Evolutionary conservation across 352 stramenopile species (phyloP).

Genomic region (Globisporangium yorkense): DNA sequence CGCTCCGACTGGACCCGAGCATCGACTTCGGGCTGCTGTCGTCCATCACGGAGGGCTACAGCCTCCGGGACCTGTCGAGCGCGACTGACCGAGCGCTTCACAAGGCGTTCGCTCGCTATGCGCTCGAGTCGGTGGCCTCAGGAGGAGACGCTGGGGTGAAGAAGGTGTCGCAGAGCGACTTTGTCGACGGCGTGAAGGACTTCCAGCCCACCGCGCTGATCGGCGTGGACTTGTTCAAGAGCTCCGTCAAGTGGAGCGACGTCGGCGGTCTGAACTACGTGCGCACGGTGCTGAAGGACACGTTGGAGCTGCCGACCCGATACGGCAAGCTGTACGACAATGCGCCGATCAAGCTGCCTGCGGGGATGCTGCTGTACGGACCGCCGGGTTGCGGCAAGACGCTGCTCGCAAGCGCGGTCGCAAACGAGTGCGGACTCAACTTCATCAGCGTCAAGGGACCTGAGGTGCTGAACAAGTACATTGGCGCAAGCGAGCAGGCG

Average conservation of each 20-base stretch:
- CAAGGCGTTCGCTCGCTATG: conserved; percentile 45
- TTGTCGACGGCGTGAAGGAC: conserved; percentile 62
- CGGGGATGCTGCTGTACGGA: conserved; percentile 86
- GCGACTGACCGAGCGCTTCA: conserved; percentile 65
- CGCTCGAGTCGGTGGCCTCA: conserved; percentile 6
- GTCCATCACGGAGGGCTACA: conserved; percentile 75
- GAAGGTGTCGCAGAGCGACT: conserved; percentile 58
- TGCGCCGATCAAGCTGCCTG: conserved; percentile 76
- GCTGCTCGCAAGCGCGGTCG: conserved; percentile 79
- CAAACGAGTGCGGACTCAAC: conserved; percentile 83
- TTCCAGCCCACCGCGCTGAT: conserved; percentile 82
- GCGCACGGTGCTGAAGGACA: conserved; percentile 85
- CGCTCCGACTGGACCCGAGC: conserved; percentile 32
- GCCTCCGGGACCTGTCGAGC: conserved; percentile 68
- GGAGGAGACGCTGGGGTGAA: not conserved
- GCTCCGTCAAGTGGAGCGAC: conserved; percentile 81
- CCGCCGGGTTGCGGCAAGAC: conserved; percentile 91
- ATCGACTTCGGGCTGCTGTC: conserved; percentile 62
- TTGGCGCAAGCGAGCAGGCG: conserved; percentile 86
- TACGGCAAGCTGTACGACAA: conserved; percentile 81
- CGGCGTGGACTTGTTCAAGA: conserved; percentile 82
- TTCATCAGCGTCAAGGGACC: conserved; percentile 90
- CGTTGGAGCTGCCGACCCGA: conserved; percentile 77
- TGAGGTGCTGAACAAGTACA: conserved; percentile 90
- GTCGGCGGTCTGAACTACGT: conserved; percentile 79